phyloP scores from a whole-genome alignment of 208 protist species.

The Trypanosomatidae sp. region DNA sequence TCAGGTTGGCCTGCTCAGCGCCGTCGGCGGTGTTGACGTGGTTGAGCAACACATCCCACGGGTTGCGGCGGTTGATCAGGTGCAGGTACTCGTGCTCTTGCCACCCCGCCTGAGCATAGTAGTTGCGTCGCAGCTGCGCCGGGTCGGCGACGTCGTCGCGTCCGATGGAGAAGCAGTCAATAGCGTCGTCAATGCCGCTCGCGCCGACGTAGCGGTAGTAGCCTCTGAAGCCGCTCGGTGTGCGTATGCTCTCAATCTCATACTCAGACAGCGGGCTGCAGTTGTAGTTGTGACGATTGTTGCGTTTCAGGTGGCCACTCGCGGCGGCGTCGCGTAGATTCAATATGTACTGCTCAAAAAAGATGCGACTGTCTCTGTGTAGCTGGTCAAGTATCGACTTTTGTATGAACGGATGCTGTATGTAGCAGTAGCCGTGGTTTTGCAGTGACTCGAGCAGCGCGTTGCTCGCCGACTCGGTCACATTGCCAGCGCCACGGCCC shows the following conservation, averaged over 20 bases:
- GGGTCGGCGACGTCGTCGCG: slow-evolving; percentile 59
- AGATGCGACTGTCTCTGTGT: slow-evolving; percentile 70
- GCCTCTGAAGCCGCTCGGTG: slow-evolving; percentile 52
- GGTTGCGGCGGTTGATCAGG: slow-evolving; percentile 60
- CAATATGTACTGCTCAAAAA: slow-evolving; percentile 79
- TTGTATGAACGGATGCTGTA: slow-evolving; percentile 83
- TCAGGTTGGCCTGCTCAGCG: slow-evolving; percentile 5
- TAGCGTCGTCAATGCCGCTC: slow-evolving; percentile 68
- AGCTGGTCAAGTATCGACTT: slow-evolving; percentile 74
- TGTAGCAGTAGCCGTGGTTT: slow-evolving; percentile 79
- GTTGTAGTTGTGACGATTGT: slow-evolving; percentile 44
- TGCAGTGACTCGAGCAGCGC: slow-evolving; percentile 74
- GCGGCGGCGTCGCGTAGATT: slow-evolving; percentile 11
- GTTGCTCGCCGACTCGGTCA: slow-evolving; percentile 73
- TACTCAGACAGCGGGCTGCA: slow-evolving; percentile 45
- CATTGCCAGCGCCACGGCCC: slow-evolving; percentile 52
- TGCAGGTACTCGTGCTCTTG: slow-evolving; percentile 46
- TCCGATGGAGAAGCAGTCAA: slow-evolving; percentile 81
- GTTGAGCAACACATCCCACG: slow-evolving; percentile 67
- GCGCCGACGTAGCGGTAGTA: slow-evolving; percentile 82
- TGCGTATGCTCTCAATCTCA: slow-evolving; percentile 64
- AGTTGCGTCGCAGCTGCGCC: slow-evolving; percentile 38
- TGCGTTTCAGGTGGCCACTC: slow-evolving; percentile 9
- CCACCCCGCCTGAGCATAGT: slow-evolving; percentile 62
- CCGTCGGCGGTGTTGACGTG: slow-evolving; percentile 18